These are phyloP conservation scores for Colletotrichum shisoi DNA, from an alignment of 2,329 filamentous ascomycete genomes.

Conservation along the genomic window DNA sequence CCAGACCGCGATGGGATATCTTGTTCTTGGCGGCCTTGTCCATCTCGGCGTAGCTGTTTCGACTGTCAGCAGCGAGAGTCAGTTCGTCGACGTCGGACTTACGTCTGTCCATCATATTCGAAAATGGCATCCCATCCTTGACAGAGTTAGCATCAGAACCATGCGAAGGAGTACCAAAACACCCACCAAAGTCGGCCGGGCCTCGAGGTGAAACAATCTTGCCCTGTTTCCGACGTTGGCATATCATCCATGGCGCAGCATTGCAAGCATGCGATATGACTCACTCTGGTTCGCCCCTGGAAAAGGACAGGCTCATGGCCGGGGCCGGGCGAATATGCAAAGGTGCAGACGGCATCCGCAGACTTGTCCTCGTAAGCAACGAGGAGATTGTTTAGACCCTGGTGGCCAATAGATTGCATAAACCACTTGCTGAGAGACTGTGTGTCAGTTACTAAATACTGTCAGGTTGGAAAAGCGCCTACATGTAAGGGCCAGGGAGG, in stretches of 20 bases:
- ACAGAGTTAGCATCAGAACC: constrained; percentile 31
- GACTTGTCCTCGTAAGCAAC: constrained; percentile 89
- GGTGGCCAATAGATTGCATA: constrained; percentile 79
- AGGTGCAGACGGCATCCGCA: constrained; percentile 93
- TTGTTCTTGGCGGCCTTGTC: constrained; percentile 85
- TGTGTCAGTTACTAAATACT: not conserved
- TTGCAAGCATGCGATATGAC: constrained; percentile 41
- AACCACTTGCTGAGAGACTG: constrained; percentile 85
- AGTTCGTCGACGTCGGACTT: constrained; percentile 44
- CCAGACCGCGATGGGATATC: constrained; percentile 88
- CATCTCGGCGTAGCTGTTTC: constrained; percentile 85
- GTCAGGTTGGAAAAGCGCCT: constrained; percentile 47
- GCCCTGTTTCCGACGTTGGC: constrained; percentile 54
- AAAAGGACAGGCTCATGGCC: constrained; percentile 86
- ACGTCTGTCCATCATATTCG: constrained; percentile 89
- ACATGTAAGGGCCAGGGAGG: constrained; percentile 97
- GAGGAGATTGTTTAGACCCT: constrained; percentile 88
- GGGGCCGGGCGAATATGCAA: constrained; percentile 87
- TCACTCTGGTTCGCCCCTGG: constrained; percentile 84
- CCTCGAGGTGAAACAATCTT: constrained; percentile 87
- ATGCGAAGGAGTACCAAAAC: not conserved
- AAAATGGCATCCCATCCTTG: constrained; percentile 96
- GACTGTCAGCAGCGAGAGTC: constrained; percentile 11
- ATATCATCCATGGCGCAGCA: not conserved
- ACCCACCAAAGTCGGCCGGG: constrained; percentile 80